Percentiles rank a stretch among this genome's conserved stretches.
Conservation (phyloP, 1,284 basidiomycete genomes). For the Malassezia caprae region DNA sequence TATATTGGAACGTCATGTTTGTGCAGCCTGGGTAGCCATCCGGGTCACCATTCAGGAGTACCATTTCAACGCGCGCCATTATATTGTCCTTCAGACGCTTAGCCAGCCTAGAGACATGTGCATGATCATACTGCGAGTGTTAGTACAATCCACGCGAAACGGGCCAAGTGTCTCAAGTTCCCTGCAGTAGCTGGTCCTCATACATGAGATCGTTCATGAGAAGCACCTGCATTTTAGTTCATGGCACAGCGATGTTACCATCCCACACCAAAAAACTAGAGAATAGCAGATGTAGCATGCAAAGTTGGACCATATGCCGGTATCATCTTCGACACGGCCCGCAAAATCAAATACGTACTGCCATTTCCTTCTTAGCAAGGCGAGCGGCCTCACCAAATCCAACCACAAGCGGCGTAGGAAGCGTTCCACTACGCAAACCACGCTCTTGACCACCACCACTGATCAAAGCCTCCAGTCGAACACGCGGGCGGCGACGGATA, state of each 20-base stretch:
- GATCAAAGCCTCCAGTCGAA: slow-evolving; percentile 86
- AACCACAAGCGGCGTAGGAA: slow-evolving; percentile 78
- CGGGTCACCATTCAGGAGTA: slow-evolving; percentile 86
- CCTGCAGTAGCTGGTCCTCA: slow-evolving; percentile 65
- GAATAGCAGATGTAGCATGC: slow-evolving; percentile 9
- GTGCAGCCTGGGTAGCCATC: slow-evolving; percentile 60
- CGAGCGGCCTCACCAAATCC: slow-evolving; percentile 92
- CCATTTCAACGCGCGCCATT: slow-evolving; percentile 71
- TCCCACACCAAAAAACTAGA: neutral
- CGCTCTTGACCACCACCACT: slow-evolving; percentile 96
- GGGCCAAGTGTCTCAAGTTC: slow-evolving; percentile 60
- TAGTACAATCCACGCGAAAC: neutral
- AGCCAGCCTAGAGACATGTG: slow-evolving; percentile 64
- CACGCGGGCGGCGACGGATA: slow-evolving; percentile 81
- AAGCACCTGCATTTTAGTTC: neutral
- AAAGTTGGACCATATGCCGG: neutral
- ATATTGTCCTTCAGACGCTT: slow-evolving; percentile 73
- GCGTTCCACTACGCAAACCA: slow-evolving; percentile 83
- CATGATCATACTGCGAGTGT: slow-evolving; percentile 62
- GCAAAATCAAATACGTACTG: slow-evolving; percentile 52
- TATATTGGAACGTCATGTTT: slow-evolving; percentile 91
- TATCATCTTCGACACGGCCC: slow-evolving; percentile 15
- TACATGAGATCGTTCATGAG: neutral
- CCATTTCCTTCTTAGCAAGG: slow-evolving; percentile 82
- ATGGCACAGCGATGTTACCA: neutral